Evolutionary conservation across 148 eudicot genomes (phyloP).

Genomic region (Silene latifolia): DNA sequence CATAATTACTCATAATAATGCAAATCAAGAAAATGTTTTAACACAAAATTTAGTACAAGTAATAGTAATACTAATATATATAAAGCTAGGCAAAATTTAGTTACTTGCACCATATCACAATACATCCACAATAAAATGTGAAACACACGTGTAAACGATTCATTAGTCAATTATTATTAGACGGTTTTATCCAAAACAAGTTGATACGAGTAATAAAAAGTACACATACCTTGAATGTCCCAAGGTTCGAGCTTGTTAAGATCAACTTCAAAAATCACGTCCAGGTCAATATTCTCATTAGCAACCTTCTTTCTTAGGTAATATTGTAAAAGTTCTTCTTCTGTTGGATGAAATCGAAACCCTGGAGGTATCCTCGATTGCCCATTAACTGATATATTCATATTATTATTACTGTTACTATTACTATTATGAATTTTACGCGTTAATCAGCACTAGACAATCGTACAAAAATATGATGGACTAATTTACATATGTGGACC

Average conservation of each 20-base stretch:
- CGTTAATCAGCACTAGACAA: neutral
- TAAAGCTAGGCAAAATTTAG: too few species aligned
- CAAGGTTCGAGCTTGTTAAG: conserved; percentile 74
- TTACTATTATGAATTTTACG: neutral
- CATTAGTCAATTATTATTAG: too few species aligned
- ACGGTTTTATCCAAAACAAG: neutral
- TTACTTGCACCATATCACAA: too few species aligned
- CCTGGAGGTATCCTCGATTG: conserved; percentile 71
- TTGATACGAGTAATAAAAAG: too few species aligned
- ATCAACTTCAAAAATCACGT: conserved; percentile 63
- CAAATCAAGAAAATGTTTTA: too few species aligned
- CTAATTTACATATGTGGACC: neutral
- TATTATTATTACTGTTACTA: conserved; percentile 3
- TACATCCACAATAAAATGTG: too few species aligned
- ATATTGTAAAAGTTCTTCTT: conserved; percentile 66
- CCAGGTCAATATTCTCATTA: conserved; percentile 47
- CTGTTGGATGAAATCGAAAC: conserved; percentile 71
- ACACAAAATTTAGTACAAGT: too few species aligned
- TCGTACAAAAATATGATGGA: neutral
- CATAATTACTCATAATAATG: too few species aligned
- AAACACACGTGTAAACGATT: too few species aligned
- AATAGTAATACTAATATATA: too few species aligned
- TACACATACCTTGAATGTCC: conserved; percentile 65
- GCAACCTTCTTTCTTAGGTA: conserved; percentile 57
- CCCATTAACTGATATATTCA: conserved; percentile 62